A percentile compares a stretch with the other conserved stretches of the same genome.
Conservation (phyloP, 2,329 filamentous ascomycete genomes). For the Albophoma yamanashiensis region DNA sequence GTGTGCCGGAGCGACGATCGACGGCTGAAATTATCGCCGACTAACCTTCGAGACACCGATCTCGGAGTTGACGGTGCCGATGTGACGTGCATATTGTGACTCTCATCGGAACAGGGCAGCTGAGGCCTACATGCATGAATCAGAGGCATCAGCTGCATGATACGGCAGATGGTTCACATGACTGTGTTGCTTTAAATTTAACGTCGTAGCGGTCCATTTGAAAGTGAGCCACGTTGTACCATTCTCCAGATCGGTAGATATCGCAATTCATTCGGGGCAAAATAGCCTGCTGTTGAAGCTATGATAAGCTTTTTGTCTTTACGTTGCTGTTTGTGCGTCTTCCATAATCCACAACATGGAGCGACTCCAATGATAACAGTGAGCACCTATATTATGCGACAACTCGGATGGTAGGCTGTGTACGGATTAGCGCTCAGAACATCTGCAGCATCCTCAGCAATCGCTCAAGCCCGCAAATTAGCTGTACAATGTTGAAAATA, state of each 20-base stretch:
- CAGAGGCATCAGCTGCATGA: neutral
- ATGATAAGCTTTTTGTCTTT: neutral
- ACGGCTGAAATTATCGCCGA: neutral
- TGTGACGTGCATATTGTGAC: neutral
- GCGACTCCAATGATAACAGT: no score
- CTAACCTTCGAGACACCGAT: neutral
- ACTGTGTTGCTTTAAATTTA: neutral
- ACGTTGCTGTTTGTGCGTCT: no score
- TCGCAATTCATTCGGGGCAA: neutral
- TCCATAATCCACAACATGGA: no score
- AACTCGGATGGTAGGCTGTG: no score
- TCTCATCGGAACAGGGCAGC: neutral
- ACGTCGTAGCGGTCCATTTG: neutral
- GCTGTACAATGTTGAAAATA: neutral
- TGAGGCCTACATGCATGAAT: neutral
- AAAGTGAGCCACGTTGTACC: neutral
- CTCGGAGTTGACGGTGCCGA: neutral
- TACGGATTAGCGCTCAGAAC: no score
- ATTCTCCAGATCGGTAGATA: neutral
- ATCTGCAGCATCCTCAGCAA: no score
- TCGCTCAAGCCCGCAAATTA: neutral
- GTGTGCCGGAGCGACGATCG: neutral
- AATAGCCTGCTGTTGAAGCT: neutral
- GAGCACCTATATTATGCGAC: no score
- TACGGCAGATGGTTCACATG: neutral